These are phyloP conservation scores for Vinca minor DNA, from an alignment of 257 asterid species.

Conservation along the genomic window DNA sequence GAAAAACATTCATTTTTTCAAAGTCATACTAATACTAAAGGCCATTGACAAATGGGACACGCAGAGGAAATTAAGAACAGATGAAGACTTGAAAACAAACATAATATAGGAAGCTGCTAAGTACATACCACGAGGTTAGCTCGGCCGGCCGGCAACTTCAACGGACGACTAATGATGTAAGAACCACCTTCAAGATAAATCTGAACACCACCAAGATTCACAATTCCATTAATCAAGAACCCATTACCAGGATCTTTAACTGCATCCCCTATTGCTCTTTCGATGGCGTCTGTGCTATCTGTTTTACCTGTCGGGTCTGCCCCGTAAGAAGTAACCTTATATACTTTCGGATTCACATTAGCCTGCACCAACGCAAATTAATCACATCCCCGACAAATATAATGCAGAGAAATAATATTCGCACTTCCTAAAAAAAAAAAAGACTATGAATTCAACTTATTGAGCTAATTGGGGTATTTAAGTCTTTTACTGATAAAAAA, in stretches of 20 bases:
- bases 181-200: conserved; percentile 81
- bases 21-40: conserved; percentile 8
- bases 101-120: neutral
- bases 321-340: conserved; percentile 64
- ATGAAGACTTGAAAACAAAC: neutral
- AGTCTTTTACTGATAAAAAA: too few species aligned
- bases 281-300: conserved; percentile 67
- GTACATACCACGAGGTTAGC: conserved; percentile 65
- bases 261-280: conserved; percentile 59
- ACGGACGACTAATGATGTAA: conserved; percentile 68
- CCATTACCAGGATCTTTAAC: conserved; percentile 49
- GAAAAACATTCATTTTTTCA: neutral
- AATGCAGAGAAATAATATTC: too few species aligned
- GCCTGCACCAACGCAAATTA: conserved; percentile 18
- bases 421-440: too few species aligned
- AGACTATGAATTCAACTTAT: too few species aligned
- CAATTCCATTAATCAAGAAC: conserved; percentile 41
- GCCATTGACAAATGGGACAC: conserved; percentile 3
- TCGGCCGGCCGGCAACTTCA: conserved; percentile 53
- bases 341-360: conserved; percentile 26
- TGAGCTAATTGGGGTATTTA: too few species aligned
- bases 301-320: conserved; percentile 75
- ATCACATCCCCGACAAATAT: neutral
- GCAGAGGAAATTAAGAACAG: neutral
- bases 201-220: conserved; percentile 79